These are phyloP conservation scores for Diplodia corticola DNA, from an alignment of 2,329 filamentous ascomycete genomes.

Conservation along the genomic window DNA sequence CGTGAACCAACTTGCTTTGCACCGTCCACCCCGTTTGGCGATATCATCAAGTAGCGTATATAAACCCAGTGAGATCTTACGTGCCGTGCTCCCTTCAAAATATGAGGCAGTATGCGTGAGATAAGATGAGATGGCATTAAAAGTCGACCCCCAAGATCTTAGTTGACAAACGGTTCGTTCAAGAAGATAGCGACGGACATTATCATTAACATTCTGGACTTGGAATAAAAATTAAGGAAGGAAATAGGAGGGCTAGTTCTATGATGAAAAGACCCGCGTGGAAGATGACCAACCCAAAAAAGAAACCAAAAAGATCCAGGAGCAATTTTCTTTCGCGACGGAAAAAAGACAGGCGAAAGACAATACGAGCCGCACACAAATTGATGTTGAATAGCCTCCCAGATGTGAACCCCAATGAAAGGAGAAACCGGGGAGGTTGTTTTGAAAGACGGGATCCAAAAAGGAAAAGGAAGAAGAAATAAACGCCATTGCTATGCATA, in stretches of 20 bases:
- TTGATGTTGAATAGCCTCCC: neutral
- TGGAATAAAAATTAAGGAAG: neutral
- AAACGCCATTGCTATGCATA: conserved; percentile 10
- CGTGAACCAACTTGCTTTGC: too few species aligned
- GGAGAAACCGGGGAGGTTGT: neutral
- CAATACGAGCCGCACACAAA: neutral
- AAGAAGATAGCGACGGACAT: neutral
- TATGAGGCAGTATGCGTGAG: too few species aligned
- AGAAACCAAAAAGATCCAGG: neutral
- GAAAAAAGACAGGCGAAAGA: neutral
- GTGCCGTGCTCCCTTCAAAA: too few species aligned
- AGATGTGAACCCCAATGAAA: neutral
- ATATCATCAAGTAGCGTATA: too few species aligned
- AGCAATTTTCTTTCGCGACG: neutral
- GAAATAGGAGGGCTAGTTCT: neutral
- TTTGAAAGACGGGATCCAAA: neutral
- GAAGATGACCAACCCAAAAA: neutral
- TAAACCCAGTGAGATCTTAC: too few species aligned
- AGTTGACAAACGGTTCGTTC: neutral
- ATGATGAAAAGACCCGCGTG: neutral
- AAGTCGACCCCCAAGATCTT: too few species aligned
- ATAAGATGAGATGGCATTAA: too few species aligned
- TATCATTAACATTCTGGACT: neutral
- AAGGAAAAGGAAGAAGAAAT: neutral
- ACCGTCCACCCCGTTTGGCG: too few species aligned